These are phyloP conservation scores for Apiotrichum mycotoxinovorans DNA, from an alignment of 1,284 basidiomycete species.

Conservation along the genomic window DNA sequence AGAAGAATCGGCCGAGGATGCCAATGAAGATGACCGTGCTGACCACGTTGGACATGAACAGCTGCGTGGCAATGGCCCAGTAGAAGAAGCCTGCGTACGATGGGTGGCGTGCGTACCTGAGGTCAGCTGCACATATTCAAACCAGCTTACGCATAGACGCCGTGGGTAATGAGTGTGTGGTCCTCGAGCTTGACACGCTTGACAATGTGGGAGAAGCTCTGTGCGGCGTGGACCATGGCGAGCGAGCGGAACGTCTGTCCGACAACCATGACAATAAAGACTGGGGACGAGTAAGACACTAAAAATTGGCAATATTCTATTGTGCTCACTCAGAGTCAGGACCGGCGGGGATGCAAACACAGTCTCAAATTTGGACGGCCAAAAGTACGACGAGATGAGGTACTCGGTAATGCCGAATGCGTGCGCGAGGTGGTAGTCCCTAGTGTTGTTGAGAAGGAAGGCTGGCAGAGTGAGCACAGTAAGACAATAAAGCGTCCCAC, in stretches of 20 bases:
- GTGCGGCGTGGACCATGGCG: constrained; percentile 93
- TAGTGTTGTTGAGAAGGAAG: constrained; percentile 88
- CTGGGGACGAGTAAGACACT: constrained; percentile 17
- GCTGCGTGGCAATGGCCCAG: constrained; percentile 92
- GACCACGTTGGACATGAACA: constrained; percentile 84
- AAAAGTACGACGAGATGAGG: constrained; percentile 65
- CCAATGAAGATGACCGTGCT: constrained; percentile 52
- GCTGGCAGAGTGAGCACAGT: constrained; percentile 55
- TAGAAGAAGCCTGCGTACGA: constrained; percentile 98
- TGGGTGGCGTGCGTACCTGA: constrained; percentile 85
- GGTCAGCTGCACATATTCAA: background rate
- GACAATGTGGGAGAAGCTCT: constrained; percentile 87
- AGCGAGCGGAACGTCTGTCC: constrained; percentile 78
- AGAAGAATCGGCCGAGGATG: constrained; percentile 83
- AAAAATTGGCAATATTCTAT: background rate
- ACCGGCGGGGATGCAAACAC: constrained; percentile 33
- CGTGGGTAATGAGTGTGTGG: constrained; percentile 78
- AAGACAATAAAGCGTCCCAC: constrained; percentile 34
- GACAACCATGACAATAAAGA: constrained; percentile 55
- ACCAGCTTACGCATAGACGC: constrained; percentile 70
- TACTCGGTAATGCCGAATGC: constrained; percentile 75
- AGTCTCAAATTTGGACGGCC: constrained; percentile 41
- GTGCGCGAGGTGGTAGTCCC: constrained; percentile 82
- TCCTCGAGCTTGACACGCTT: constrained; percentile 63
- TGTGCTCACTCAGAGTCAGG: constrained; percentile 40